Conservation (phyloP, 768 basidiomycete genomes). For the Leucocoprinus birnbaumii region DNA sequence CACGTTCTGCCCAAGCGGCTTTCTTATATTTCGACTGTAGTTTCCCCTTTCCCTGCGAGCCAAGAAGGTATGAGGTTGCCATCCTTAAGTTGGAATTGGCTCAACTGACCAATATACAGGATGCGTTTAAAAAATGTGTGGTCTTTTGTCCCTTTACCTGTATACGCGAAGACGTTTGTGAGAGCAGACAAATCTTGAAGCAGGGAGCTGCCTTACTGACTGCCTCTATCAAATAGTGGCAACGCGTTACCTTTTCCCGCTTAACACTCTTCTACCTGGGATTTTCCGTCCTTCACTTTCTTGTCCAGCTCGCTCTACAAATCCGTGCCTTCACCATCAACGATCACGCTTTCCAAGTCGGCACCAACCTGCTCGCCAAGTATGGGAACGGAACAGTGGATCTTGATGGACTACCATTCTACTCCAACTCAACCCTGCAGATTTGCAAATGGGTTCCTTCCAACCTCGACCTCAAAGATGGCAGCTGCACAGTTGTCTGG, state of each 20-base stretch:
- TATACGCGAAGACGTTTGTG: conserved; percentile 41
- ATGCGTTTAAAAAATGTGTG: conserved; percentile 28
- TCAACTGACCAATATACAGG: background rate
- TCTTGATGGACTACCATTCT: conserved; percentile 49
- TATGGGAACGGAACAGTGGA: conserved; percentile 47
- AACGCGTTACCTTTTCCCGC: conserved; percentile 65
- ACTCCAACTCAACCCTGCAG: conserved; percentile 44
- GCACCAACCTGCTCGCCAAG: conserved; percentile 42
- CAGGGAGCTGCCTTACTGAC: conserved; percentile 19
- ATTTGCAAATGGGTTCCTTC: conserved; percentile 56
- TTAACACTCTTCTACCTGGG: conserved; percentile 63
- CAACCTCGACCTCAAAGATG: conserved; percentile 31
- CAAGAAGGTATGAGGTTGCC: background rate
- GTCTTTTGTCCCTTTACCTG: conserved; percentile 27
- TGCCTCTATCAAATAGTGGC: conserved; percentile 44
- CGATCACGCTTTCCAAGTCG: conserved; percentile 48
- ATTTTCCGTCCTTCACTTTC: conserved; percentile 65
- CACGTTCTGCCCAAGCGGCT: conserved; percentile 1
- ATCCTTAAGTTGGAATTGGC: too few relatives aligned
- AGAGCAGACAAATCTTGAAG: background rate
- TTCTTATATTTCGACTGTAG: background rate
- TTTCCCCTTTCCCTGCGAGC: background rate
- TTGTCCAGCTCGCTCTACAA: conserved; percentile 68
- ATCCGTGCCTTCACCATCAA: conserved; percentile 66
- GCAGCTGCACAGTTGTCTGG: conserved; percentile 56